phyloP scores from a whole-genome alignment of 768 basidiomycete species.

The Tylopilus plumbeoviolaceoides region DNA sequence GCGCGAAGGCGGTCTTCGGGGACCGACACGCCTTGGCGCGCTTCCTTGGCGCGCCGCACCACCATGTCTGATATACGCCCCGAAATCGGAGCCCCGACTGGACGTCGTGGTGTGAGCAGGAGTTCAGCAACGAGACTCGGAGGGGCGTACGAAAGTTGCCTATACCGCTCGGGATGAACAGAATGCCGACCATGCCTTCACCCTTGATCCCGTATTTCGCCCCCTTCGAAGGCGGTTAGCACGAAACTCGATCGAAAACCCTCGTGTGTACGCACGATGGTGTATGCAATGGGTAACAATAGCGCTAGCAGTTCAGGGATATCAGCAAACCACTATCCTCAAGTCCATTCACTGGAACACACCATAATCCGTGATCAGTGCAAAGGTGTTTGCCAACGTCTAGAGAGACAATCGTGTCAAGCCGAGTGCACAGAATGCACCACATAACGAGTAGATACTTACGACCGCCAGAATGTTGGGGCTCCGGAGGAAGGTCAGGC shows the following conservation, averaged over 20 bases:
- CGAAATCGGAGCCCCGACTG: slow-evolving; percentile 58
- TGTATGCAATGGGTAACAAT: slow-evolving; percentile 60
- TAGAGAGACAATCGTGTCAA: slow-evolving; percentile 14
- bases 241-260: background rate
- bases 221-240: slow-evolving; percentile 34
- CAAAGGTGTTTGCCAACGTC: slow-evolving; percentile 39
- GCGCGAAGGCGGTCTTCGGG: slow-evolving; percentile 68
- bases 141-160: slow-evolving; percentile 23
- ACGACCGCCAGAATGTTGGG: slow-evolving; percentile 58
- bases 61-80: slow-evolving; percentile 56
- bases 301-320: slow-evolving; percentile 28
- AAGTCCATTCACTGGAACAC: slow-evolving; percentile 24
- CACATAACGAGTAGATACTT: slow-evolving; percentile 28
- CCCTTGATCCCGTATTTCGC: slow-evolving; percentile 26
- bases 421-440: background rate
- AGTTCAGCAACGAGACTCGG: no score
- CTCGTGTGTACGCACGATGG: slow-evolving; percentile 43
- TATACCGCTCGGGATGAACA: slow-evolving; percentile 27
- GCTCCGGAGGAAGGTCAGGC: slow-evolving; percentile 49
- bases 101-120: background rate
- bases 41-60: slow-evolving; percentile 44
- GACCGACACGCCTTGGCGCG: slow-evolving; percentile 54
- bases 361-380: slow-evolving; percentile 28
- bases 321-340: background rate
- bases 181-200: slow-evolving; percentile 22